Evolutionary conservation across 768 basidiomycete species (phyloP), one percentile per base, ranked within the genome.

Genomic region (Boletus speciosus): DNA sequence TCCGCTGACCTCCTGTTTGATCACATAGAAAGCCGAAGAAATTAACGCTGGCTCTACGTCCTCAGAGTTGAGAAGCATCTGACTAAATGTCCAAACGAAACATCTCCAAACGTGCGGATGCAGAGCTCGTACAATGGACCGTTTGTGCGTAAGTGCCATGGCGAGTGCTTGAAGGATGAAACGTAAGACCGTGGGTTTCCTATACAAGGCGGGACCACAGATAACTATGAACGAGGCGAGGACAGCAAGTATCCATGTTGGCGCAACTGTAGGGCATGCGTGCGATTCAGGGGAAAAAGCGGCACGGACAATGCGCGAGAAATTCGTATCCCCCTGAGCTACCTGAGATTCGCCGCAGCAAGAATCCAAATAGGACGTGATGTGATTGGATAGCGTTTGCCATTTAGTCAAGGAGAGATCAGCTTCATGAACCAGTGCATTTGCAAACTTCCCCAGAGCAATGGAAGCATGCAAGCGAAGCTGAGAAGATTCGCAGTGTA

Each of bases 31-130:
- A 1, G 76, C 75, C 0, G 65, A 68, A 15, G 75, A 72, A 37
- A 65, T 69, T 1, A 59, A 60, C 3, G 67, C 62, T 15, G 66
- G 52, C 5, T 71, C 63, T 12, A 61, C 49, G 3, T 56, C 51
- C 15, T 59, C 61, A 12, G 58, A 21, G 34, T 25, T 36, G 42
- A 52, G 19, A 41, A 73, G 71, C 43, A 83, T 61, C 16, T 73
- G 74, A 19, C 75, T 67, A 54, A 79, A 83, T 2, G 78, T 75
- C 83, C 84, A 85, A 21, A 85, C 66, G 27, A 85, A 69, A 48
- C 78, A 75, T 48, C 71, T 73, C 83, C 83, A 86, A 21, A 79
- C 66, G 35, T 74, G 74, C 1, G 76, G 63, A 40, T 77, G 74
- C 8, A 81, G 66, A 16, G 68, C 62, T 12, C 70, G 71, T 11